A percentile compares a stretch with the other conserved stretches of the same genome.
These are phyloP conservation scores for Hemisphaericaspora xylanilytica DNA, from an alignment of 1,139 yeast genomes.

Conservation along the genomic window DNA sequence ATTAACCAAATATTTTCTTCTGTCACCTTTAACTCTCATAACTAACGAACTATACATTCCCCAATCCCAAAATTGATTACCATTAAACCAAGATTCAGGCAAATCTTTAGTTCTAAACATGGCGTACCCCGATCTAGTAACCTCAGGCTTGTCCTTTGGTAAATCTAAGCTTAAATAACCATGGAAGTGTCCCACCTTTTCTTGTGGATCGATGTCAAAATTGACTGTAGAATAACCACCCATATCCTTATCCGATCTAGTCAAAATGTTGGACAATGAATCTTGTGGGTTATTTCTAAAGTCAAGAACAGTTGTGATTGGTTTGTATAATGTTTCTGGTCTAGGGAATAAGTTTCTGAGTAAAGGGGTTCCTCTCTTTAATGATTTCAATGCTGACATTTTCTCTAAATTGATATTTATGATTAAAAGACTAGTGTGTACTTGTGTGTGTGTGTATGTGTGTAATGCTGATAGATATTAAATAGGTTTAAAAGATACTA, in stretches of 20 bases:
- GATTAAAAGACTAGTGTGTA: too few relatives aligned
- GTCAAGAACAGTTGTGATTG: constrained; percentile 49
- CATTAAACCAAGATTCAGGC: constrained; percentile 47
- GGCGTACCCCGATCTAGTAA: constrained; percentile 76
- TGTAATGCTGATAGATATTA: too few relatives aligned
- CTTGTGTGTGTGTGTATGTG: too few relatives aligned
- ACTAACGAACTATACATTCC: constrained; percentile 56
- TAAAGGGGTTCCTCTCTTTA: constrained; percentile 40
- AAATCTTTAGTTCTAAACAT: constrained; percentile 80
- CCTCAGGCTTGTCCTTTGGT: constrained; percentile 67
- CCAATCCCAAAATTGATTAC: constrained; percentile 63
- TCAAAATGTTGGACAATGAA: constrained; percentile 46
- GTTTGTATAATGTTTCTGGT: constrained; percentile 28
- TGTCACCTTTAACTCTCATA: constrained; percentile 71
- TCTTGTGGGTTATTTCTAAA: constrained; percentile 48
- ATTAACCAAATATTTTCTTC: constrained; percentile 73
- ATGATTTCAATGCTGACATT: constrained; percentile 43
- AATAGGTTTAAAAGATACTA: too few relatives aligned
- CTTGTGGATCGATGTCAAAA: constrained; percentile 40
- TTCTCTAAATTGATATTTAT: too few relatives aligned
- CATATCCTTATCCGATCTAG: constrained; percentile 68
- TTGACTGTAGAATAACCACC: constrained; percentile 76
- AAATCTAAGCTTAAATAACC: constrained; percentile 74
- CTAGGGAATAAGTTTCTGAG: constrained; percentile 34
- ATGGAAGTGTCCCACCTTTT: constrained; percentile 56